phyloP scores from a whole-genome alignment of 2,329 filamentous ascomycete genomes.

The Ceratocystis variospora region DNA sequence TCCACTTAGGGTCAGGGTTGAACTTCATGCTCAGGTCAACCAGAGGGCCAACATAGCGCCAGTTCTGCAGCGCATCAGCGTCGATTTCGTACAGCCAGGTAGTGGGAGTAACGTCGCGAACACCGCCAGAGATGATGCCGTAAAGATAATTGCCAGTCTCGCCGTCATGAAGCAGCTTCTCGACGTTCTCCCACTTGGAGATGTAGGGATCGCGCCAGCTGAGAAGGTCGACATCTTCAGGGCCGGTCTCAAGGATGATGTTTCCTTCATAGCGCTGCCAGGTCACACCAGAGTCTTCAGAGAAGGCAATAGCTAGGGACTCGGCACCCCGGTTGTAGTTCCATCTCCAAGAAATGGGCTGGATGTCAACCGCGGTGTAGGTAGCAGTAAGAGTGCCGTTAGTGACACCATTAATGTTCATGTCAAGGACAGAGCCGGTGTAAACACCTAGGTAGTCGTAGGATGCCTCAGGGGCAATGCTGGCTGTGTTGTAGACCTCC shows the following conservation, averaged over 20 bases:
- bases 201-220: conserved; percentile 25
- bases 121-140: conserved; percentile 30
- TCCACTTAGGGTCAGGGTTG: conserved; percentile 15
- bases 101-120: conserved; percentile 21
- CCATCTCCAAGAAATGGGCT: conserved; percentile 35
- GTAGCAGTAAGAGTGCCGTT: conserved; percentile 29
- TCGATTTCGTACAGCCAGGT: conserved; percentile 21
- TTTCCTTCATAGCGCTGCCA: conserved; percentile 22
- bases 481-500: conserved; percentile 19
- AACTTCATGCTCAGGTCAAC: conserved; percentile 12
- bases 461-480: conserved; percentile 22
- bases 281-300: conserved; percentile 26
- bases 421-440: conserved; percentile 32
- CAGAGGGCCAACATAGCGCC: conserved; percentile 20
- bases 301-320: conserved; percentile 32
- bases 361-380: conserved; percentile 32
- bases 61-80: conserved; percentile 19
- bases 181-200: conserved; percentile 20
- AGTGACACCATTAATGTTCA: conserved; percentile 28
- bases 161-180: conserved; percentile 19
- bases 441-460: conserved; percentile 34
- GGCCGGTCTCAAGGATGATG: conserved; percentile 21
- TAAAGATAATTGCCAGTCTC: conserved; percentile 25
- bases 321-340: conserved; percentile 34
- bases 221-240: conserved; percentile 20